Percentiles rank a stretch among this genome's conserved stretches.
Evolutionary conservation across 2,329 filamentous ascomycete genomes (phyloP).

Genomic region (Leptographium wingfieldii): DNA sequence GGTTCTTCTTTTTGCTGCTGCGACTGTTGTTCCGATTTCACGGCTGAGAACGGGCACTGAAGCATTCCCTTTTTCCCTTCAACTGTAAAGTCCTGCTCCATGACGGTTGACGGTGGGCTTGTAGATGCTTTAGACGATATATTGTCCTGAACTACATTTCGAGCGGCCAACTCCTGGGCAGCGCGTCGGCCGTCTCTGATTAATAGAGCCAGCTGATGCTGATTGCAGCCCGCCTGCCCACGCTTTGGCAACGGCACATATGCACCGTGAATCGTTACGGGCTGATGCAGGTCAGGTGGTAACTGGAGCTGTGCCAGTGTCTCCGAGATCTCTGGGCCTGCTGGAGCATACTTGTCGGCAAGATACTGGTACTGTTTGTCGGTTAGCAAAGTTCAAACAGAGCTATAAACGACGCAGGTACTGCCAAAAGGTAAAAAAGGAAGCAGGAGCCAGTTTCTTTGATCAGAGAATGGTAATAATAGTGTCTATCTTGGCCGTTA

Average conservation of each 20-base stretch:
- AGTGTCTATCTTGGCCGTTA: slow-evolving; percentile 49
- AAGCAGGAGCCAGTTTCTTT: slow-evolving; percentile 8
- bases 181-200: slow-evolving; percentile 52
- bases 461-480: slow-evolving; percentile 29
- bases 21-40: slow-evolving; percentile 18
- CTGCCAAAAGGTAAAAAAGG: slow-evolving; percentile 6
- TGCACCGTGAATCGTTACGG: slow-evolving; percentile 30
- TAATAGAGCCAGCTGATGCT: slow-evolving; percentile 48
- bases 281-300: slow-evolving; percentile 37
- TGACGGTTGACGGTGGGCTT: slow-evolving; percentile 49
- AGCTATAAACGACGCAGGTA: slow-evolving; percentile 9
- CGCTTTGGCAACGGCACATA: slow-evolving; percentile 43
- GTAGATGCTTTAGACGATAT: slow-evolving; percentile 31
- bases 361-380: slow-evolving; percentile 45
- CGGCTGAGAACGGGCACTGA: slow-evolving; percentile 63
- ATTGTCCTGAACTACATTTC: slow-evolving; percentile 35
- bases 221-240: slow-evolving; percentile 27
- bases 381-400: slow-evolving; percentile 7
- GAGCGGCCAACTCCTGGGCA: slow-evolving; percentile 37
- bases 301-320: slow-evolving; percentile 55
- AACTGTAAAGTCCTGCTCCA: slow-evolving; percentile 88
- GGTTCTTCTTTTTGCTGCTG: slow-evolving; percentile 6
- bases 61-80: slow-evolving; percentile 68
- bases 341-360: slow-evolving; percentile 55
- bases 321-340: slow-evolving; percentile 52